phyloP scores from a whole-genome alignment of 2,329 filamentous ascomycete species.

The Hypoxylon sp. region DNA sequence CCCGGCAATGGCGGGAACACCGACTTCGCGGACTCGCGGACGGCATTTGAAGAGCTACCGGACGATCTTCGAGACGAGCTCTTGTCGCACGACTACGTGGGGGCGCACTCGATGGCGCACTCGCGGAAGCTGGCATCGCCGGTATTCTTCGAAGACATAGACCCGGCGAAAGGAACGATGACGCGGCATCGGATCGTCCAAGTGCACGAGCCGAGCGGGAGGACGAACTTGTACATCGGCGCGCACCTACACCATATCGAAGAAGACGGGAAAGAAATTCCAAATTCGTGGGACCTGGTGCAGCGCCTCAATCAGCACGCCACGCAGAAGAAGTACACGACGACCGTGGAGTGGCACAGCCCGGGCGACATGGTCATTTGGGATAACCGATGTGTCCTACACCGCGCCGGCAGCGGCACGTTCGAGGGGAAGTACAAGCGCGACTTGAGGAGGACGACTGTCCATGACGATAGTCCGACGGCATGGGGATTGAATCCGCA shows the following conservation, averaged over 20 bases:
- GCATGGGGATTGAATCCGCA: slow-evolving; percentile 56
- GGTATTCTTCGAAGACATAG: slow-evolving; percentile 60
- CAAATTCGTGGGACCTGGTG: slow-evolving; percentile 55
- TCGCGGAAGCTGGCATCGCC: slow-evolving; percentile 65
- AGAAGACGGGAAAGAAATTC: slow-evolving; percentile 49
- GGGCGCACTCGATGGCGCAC: slow-evolving; percentile 64
- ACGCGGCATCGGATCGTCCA: slow-evolving; percentile 63
- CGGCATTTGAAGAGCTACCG: slow-evolving; percentile 62
- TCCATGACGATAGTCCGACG: slow-evolving; percentile 59
- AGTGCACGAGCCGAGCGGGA: slow-evolving; percentile 62
- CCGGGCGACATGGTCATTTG: slow-evolving; percentile 66
- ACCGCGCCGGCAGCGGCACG: slow-evolving; percentile 62
- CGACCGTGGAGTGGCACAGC: slow-evolving; percentile 62
- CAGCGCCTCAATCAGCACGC: slow-evolving; percentile 61
- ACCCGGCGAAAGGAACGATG: slow-evolving; percentile 56
- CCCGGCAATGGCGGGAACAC: slow-evolving; percentile 62
- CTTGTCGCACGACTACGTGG: slow-evolving; percentile 58
- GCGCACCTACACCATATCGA: slow-evolving; percentile 67
- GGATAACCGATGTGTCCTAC: slow-evolving; percentile 70
- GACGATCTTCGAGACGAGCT: slow-evolving; percentile 53
- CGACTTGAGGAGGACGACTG: slow-evolving; percentile 69
- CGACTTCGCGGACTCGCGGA: slow-evolving; percentile 65
- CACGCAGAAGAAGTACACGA: slow-evolving; percentile 60
- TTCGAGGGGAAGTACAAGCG: slow-evolving; percentile 63
- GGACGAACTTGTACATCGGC: slow-evolving; percentile 66